phyloP scores from a whole-genome alignment of 139 green algal genomes.

The Chlamydomonas schloesseri region DNA sequence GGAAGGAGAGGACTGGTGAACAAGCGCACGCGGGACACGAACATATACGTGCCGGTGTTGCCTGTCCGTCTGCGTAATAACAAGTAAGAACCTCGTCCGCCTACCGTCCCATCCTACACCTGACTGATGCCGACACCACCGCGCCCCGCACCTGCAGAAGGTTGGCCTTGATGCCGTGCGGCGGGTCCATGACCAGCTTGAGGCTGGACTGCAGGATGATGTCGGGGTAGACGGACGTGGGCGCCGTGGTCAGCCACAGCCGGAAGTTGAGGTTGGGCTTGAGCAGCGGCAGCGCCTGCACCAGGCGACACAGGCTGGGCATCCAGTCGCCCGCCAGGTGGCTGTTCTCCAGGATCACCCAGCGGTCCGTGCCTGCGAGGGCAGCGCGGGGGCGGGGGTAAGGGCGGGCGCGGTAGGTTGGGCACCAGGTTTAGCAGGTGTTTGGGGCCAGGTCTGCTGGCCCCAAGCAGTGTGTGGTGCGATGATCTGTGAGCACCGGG shows the following conservation, averaged over 20 bases:
- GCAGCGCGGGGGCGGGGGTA: background rate
- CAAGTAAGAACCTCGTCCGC: too few relatives aligned
- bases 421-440: too few relatives aligned
- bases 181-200: conserved; percentile 61
- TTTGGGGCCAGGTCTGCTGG: too few relatives aligned
- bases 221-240: conserved; percentile 65
- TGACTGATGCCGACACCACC: too few relatives aligned
- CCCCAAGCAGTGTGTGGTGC: too few relatives aligned
- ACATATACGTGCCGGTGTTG: too few relatives aligned
- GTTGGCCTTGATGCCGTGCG: conserved; percentile 53
- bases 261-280: conserved; percentile 66
- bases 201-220: conserved; percentile 65
- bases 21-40: too few relatives aligned
- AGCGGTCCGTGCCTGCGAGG: conserved; percentile 52
- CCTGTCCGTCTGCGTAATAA: too few relatives aligned
- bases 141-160: conserved; percentile 42
- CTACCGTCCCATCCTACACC: too few relatives aligned
- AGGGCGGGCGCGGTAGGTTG: too few relatives aligned
- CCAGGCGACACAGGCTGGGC: conserved; percentile 69
- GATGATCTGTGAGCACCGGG: too few relatives aligned
- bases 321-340: conserved; percentile 80
- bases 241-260: conserved; percentile 73
- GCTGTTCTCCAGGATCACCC: conserved; percentile 82
- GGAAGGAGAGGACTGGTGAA: too few relatives aligned
- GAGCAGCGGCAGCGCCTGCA: conserved; percentile 57